Percentiles rank a stretch among this genome's conserved stretches.
Conservation (phyloP, 768 basidiomycete genomes). For the Pholiota microspora region DNA sequence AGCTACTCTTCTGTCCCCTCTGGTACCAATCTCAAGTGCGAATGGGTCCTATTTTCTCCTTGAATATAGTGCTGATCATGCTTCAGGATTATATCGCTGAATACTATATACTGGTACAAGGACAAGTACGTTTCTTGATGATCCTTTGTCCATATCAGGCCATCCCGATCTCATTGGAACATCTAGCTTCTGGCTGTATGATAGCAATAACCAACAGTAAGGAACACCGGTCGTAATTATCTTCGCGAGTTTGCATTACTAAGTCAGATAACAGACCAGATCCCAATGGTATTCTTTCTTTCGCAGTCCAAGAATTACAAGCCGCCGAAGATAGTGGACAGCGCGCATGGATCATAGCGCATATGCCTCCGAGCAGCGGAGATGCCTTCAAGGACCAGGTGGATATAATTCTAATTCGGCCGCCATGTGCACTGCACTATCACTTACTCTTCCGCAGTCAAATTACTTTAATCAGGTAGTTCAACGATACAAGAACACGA, state of each 20-base stretch:
- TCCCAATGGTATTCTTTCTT: constrained; percentile 59
- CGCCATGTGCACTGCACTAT: neutral
- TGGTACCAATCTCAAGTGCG: constrained; percentile 50
- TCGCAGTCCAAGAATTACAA: constrained; percentile 52
- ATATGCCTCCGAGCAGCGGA: constrained; percentile 50
- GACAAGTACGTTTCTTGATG: constrained; percentile 38
- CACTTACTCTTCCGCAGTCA: constrained; percentile 36
- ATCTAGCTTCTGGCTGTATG: constrained; percentile 58
- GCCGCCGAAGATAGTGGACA: constrained; percentile 58
- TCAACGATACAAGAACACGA: constrained; percentile 55
- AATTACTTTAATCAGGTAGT: constrained; percentile 64
- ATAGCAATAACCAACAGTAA: constrained; percentile 45
- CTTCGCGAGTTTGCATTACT: neutral
- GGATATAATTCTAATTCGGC: neutral
- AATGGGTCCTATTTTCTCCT: constrained; percentile 8
- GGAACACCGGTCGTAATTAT: constrained; percentile 12
- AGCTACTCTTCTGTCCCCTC: constrained; percentile 50
- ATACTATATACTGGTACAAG: constrained; percentile 63
- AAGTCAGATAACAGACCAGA: constrained; percentile 33
- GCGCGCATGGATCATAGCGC: constrained; percentile 61
- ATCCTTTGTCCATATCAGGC: neutral
- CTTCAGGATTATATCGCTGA: constrained; percentile 54
- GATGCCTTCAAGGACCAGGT: constrained; percentile 56
- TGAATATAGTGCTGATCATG: neutral
- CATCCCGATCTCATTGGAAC: neutral